Base-by-base conservation (phyloP, 2,329 filamentous ascomycete genomes). In the Colletotrichum godetiae region DNA sequence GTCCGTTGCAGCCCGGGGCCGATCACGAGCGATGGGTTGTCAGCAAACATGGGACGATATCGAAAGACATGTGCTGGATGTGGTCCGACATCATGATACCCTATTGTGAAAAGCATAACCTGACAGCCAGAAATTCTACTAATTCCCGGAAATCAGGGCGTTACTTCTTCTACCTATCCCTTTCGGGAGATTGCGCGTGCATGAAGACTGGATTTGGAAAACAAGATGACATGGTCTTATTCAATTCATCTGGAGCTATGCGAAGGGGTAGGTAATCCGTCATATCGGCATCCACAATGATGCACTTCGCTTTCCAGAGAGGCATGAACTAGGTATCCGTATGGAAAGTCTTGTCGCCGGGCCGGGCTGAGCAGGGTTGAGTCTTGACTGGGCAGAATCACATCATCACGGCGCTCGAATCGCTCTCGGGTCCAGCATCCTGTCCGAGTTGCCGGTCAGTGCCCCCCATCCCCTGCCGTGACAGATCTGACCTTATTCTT, bases 11-110 rank as follows among this genome's bases (percentile, higher is more conserved):
- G 49, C 19, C 31, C 49, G 55, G n/a, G 58, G 55, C 42, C 59
- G 59, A 69, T 69, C 70, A 73, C 70, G 70, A 73, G 70, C 57
- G 65, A 55, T 35, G 33, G 42, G 24, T 33, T n/a, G 67, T 52
- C 53, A 56, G 53, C 69, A 29, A 60, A 71, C 29, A 71, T 66
- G 58, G 60, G 60, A 70, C 71, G 67, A 70, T 46, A 49, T 66
- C 56, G 71, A 71, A 60, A 71, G 60, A 66, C 67, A 65, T 66
- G 67, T 71, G 67, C 46, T 61, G 61, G 60, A 60, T 73, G 67
- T 73, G 67, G 56, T 57, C 42, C 56, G 60, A 73, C 67, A 73
- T 61, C 46, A 73, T 67, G 42, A 55, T 55, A 73, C 67, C 37
- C n/a, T 37, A 27, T 15, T 13, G 60, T 19, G 24, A 49, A 53